Conservation (phyloP, 1,284 basidiomycete species). For the Pholiota adiposa region DNA sequence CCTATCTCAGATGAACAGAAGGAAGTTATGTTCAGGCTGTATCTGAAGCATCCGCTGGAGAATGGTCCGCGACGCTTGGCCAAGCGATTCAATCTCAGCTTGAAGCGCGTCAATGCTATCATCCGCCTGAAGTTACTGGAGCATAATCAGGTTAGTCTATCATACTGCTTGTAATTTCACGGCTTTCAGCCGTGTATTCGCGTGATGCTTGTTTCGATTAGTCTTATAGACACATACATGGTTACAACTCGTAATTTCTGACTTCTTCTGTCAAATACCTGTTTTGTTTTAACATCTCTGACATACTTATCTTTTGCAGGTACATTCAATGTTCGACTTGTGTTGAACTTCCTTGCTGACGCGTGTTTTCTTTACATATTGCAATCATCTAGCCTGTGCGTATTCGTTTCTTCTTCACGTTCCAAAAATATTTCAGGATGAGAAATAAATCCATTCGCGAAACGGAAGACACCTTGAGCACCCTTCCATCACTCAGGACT, state of each 20-base stretch:
- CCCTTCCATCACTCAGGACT: conserved; percentile 58
- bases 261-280: conserved; percentile 16
- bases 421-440: conserved; percentile 39
- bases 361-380: not conserved
- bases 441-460: conserved; percentile 69
- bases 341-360: conserved; percentile 9
- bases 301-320: conserved; percentile 17
- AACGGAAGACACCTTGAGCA: conserved; percentile 56
- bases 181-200: conserved; percentile 15
- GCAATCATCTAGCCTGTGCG: conserved; percentile 54
- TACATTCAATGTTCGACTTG: conserved; percentile 14
- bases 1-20: conserved; percentile 70
- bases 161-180: conserved; percentile 17
- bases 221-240: conserved; percentile 81
- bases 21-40: conserved; percentile 56
- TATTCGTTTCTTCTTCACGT: conserved; percentile 24
- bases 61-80: conserved; percentile 68
- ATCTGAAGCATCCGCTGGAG: conserved; percentile 56
- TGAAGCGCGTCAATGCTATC: conserved; percentile 81
- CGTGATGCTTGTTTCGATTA: conserved; percentile 79
- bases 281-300: conserved; percentile 9
- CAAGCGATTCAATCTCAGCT: conserved; percentile 61
- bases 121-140: conserved; percentile 81
- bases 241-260: conserved; percentile 50
- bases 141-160: conserved; percentile 64